A percentile compares a stretch with the other conserved stretches of the same genome.
Conservation (phyloP, 1,284 basidiomycete genomes). For the Baeospora myosura region DNA sequence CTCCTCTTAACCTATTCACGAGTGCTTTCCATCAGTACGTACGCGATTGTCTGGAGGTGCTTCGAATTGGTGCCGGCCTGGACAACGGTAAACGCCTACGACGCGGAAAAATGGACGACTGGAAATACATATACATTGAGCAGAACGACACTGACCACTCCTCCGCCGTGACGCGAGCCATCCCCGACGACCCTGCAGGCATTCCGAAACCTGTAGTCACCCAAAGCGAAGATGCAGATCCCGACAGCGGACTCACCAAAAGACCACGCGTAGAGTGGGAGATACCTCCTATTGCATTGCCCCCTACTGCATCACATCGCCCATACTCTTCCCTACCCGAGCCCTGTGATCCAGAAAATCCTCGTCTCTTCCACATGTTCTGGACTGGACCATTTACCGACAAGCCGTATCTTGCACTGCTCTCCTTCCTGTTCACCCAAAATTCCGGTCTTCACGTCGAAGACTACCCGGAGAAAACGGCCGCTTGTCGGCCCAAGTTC, state of each 20-base stretch:
- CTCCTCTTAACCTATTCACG: conserved; percentile 1
- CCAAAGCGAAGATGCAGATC: conserved; percentile 18
- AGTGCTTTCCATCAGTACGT: conserved; percentile 46
- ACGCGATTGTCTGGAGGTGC: conserved; percentile 72
- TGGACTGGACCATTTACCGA: conserved; percentile 82
- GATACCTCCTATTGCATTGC: conserved; percentile 31
- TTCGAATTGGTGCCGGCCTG: conserved; percentile 65
- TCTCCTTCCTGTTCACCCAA: conserved; percentile 78
- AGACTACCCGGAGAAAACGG: conserved; percentile 27
- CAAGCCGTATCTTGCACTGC: conserved; percentile 74
- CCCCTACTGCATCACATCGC: conserved; percentile 35
- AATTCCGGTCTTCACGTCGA: conserved; percentile 64
- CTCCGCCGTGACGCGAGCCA: conserved; percentile 6
- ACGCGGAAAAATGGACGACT: conserved; percentile 51
- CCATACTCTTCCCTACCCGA: conserved; percentile 48
- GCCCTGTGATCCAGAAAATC: conserved; percentile 64
- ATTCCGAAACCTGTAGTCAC: conserved; percentile 2
- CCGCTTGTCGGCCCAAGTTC: conserved; percentile 65
- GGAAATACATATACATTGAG: conserved; percentile 67
- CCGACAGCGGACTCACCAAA: conserved; percentile 30
- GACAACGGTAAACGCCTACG: conserved; percentile 60
- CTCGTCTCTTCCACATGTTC: conserved; percentile 79
- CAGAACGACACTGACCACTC: conserved; percentile 26
- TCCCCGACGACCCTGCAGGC: conserved; percentile 9
- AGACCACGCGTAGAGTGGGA: conserved; percentile 38